A percentile compares a stretch with the other conserved stretches of the same genome.
These are phyloP conservation scores for Passiflora organensis DNA, from an alignment of 345 rosid genomes.

Conservation along the genomic window DNA sequence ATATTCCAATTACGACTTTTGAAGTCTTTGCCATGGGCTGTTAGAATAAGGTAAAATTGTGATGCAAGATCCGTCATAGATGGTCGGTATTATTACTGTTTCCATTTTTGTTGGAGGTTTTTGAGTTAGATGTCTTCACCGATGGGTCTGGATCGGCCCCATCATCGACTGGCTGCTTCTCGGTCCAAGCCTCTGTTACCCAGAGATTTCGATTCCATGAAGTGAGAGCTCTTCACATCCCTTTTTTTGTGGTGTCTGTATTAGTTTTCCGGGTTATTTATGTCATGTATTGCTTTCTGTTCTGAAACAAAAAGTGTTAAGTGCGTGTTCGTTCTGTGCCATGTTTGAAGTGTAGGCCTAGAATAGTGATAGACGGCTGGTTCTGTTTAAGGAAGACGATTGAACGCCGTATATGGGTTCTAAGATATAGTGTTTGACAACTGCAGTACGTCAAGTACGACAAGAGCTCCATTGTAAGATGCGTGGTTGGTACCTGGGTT, in stretches of 20 bases:
- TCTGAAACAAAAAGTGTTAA: background rate
- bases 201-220: constrained; percentile 44
- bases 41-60: background rate
- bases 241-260: background rate
- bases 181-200: constrained; percentile 36
- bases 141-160: constrained; percentile 38
- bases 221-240: constrained; percentile 31
- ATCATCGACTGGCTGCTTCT: constrained; percentile 13
- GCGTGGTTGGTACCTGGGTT: no score
- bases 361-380: no score
- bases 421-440: no score
- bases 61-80: constrained; percentile 37
- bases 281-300: background rate
- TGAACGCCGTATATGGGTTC: no score
- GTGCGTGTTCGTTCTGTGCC: no score
- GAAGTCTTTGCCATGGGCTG: background rate
- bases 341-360: no score
- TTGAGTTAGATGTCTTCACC: constrained; percentile 6
- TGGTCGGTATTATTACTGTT: constrained; percentile 15
- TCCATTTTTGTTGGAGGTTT: constrained; percentile 8
- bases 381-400: no score
- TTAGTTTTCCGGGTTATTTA: background rate
- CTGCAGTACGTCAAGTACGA: no score
- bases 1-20: no score
- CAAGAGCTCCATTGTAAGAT: no score